Evolutionary conservation across 208 protist species (phyloP).

Genomic region (Crithidia mellificae): DNA sequence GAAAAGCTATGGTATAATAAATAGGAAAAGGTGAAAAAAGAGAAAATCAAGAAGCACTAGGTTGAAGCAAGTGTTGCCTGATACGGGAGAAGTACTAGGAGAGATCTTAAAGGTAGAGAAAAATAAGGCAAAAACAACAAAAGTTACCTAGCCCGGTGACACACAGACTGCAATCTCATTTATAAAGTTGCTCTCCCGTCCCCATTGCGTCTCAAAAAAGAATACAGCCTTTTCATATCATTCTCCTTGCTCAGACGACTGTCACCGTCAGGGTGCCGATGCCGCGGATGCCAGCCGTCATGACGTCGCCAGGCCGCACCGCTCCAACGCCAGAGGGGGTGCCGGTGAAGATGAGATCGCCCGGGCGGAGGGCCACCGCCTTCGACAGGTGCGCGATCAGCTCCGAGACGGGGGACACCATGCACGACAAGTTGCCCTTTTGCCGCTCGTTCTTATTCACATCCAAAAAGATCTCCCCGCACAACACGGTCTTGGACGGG

Average conservation of each 20-base stretch:
- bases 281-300: conserved; percentile 63
- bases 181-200: too few relatives aligned
- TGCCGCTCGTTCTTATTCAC: conserved; percentile 78
- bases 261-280: conserved; percentile 52
- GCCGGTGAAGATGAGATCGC: conserved; percentile 87
- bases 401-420: conserved; percentile 67
- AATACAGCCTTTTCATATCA: too few relatives aligned
- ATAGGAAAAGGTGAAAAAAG: background rate
- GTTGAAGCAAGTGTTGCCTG: background rate
- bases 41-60: too few relatives aligned
- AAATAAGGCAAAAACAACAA: too few relatives aligned
- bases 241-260: conserved; percentile 28
- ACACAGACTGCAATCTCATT: too few relatives aligned
- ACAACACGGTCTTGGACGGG: conserved; percentile 17
- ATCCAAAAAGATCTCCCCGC: conserved; percentile 51
- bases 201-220: too few relatives aligned
- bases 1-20: too few relatives aligned
- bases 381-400: conserved; percentile 65
- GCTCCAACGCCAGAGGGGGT: conserved; percentile 84
- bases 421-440: conserved; percentile 53
- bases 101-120: too few relatives aligned
- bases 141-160: too few relatives aligned
- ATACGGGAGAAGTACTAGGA: too few relatives aligned
- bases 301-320: conserved; percentile 69
- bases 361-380: conserved; percentile 74